Evolutionary conservation across 2,329 filamentous ascomycete species (phyloP).

Genomic region (Botrytis cinerea): DNA sequence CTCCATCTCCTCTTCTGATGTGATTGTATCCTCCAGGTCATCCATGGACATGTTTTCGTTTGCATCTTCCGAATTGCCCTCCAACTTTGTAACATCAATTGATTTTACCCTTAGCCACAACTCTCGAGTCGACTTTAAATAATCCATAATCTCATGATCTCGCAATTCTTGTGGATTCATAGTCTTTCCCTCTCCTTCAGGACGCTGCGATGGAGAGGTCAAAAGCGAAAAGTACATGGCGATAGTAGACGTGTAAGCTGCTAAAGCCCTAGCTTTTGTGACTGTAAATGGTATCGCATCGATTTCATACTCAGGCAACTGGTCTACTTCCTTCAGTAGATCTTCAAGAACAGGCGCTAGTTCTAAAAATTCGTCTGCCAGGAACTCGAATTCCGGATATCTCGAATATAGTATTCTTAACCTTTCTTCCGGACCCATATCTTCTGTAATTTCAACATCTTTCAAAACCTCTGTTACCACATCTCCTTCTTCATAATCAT

Average conservation of each 20-base stretch:
- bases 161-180: slow-evolving; percentile 77
- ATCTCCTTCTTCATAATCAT: slow-evolving; percentile 52
- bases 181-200: slow-evolving; percentile 55
- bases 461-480: slow-evolving; percentile 86
- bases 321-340: slow-evolving; percentile 58
- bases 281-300: slow-evolving; percentile 41
- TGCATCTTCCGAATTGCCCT: slow-evolving; percentile 36
- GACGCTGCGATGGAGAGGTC: slow-evolving; percentile 72
- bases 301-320: slow-evolving; percentile 32
- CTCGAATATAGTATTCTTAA: slow-evolving; percentile 73
- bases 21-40: slow-evolving; percentile 38
- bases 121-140: slow-evolving; percentile 74
- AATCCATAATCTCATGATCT: slow-evolving; percentile 90
- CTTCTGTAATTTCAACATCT: slow-evolving; percentile 76
- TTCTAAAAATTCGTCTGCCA: slow-evolving; percentile 66
- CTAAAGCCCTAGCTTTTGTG: slow-evolving; percentile 76
- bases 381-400: slow-evolving; percentile 89
- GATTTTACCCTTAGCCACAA: slow-evolving; percentile 76
- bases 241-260: slow-evolving; percentile 82
- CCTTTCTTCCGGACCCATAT: slow-evolving; percentile 75
- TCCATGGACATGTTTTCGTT: slow-evolving; percentile 35
- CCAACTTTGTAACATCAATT: slow-evolving; percentile 47
- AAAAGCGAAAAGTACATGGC: slow-evolving; percentile 94
- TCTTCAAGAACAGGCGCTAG: slow-evolving; percentile 59
- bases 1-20: slow-evolving; percentile 12